Evolutionary conservation across 192 early-diverging fungal species (phyloP).

Genomic region (Phycomyces blakesleeanus): DNA sequence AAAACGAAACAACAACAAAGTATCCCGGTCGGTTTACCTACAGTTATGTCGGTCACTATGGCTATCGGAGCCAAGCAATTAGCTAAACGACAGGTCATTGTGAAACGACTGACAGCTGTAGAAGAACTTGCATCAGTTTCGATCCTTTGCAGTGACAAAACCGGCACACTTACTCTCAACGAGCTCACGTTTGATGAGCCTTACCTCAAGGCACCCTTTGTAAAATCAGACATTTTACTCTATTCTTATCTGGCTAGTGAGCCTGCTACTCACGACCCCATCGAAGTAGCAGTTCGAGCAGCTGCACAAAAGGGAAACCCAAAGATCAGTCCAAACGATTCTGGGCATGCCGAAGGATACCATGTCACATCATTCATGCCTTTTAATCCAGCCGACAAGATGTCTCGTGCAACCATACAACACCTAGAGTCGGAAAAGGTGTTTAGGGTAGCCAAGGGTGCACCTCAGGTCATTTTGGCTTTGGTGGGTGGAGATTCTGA

Average conservation of each 20-base stretch:
- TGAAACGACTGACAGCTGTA: constrained; percentile 76
- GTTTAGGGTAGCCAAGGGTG: constrained; percentile 70
- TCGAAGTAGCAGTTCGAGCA: constrained; percentile 67
- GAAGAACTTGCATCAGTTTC: constrained; percentile 76
- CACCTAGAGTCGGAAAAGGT: constrained; percentile 44
- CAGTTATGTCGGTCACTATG: constrained; percentile 85
- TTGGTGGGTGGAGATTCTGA: constrained; percentile 47
- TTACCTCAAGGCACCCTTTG: constrained; percentile 35
- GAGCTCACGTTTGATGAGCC: constrained; percentile 75
- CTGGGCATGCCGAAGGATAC: constrained; percentile 62
- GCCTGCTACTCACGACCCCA: constrained; percentile 70
- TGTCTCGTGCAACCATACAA: constrained; percentile 61
- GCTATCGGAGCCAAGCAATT: constrained; percentile 73
- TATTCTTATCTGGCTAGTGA: constrained; percentile 64
- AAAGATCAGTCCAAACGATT: constrained; percentile 43
- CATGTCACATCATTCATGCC: constrained; percentile 63
- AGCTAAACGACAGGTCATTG: constrained; percentile 71
- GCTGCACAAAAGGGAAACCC: constrained; percentile 53
- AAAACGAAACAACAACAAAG: constrained; percentile 12
- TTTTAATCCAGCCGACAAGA: constrained; percentile 70
- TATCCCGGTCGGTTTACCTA: constrained; percentile 77
- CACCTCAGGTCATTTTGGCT: constrained; percentile 66
- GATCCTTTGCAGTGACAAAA: constrained; percentile 65
- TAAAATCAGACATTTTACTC: constrained; percentile 59
- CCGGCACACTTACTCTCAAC: constrained; percentile 75